Evolutionary conservation across 768 basidiomycete genomes (phyloP).

Genomic region (Suillus paluster): DNA sequence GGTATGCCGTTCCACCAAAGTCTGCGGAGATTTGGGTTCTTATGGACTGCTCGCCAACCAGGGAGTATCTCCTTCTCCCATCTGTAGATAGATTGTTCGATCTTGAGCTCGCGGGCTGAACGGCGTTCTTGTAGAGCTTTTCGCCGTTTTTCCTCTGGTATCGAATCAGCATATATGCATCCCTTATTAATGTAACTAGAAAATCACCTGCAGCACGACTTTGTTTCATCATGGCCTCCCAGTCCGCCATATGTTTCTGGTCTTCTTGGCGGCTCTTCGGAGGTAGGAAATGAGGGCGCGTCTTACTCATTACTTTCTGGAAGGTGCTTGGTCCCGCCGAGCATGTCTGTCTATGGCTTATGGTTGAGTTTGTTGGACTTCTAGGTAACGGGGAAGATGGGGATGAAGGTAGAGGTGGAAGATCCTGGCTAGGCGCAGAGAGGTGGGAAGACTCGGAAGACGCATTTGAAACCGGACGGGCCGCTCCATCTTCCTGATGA

Average conservation of each 20-base stretch:
- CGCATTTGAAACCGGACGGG: background rate
- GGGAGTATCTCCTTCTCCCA: conserved; percentile 86
- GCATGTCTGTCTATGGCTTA: conserved; percentile 48
- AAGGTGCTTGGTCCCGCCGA: conserved; percentile 71
- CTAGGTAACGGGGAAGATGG: conserved; percentile 33
- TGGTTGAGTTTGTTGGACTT: conserved; percentile 18
- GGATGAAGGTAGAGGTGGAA: conserved; percentile 32
- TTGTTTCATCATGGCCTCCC: conserved; percentile 87
- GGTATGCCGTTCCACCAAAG: conserved; percentile 93
- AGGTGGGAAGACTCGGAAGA: background rate
- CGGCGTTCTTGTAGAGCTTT: conserved; percentile 67
- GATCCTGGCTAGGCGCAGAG: conserved; percentile 15
- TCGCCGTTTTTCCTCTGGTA: conserved; percentile 70
- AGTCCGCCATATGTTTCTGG: conserved; percentile 80
- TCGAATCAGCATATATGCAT: conserved; percentile 7
- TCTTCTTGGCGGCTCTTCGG: conserved; percentile 83
- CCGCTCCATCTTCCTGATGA: background rate
- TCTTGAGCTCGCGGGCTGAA: conserved; percentile 61
- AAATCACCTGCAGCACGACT: conserved; percentile 73
- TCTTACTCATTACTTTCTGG: conserved; percentile 82
- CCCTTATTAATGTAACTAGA: conserved; percentile 5
- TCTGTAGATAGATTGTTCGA: conserved; percentile 68
- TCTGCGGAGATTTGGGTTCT: conserved; percentile 64
- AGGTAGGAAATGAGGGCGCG: conserved; percentile 83
- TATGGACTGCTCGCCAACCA: conserved; percentile 79